These are phyloP conservation scores for Paracorniculantispora psalliotae DNA, from an alignment of 2,329 filamentous ascomycete species.

Conservation along the genomic window DNA sequence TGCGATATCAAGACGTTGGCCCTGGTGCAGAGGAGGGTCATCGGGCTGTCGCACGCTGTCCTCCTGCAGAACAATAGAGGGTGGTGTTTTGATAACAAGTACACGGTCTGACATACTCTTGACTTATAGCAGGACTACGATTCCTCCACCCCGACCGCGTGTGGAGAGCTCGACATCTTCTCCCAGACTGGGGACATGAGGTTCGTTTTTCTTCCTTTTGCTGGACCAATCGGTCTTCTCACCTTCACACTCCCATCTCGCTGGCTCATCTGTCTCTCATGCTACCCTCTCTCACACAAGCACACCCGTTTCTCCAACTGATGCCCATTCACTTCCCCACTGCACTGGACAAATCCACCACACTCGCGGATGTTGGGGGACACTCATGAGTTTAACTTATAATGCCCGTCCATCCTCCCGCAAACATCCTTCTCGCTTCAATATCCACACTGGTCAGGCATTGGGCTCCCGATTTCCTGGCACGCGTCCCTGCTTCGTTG, in stretches of 20 bases:
- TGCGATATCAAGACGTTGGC: not conserved
- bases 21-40: not conserved
- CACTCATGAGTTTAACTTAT: constrained; percentile 1
- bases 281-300: not conserved
- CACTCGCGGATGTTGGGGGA: not conserved
- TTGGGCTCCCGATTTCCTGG: not conserved
- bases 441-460: not conserved
- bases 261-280: not conserved
- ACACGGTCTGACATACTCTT: constrained; percentile 8
- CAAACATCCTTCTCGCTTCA: not conserved
- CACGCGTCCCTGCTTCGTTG: not conserved
- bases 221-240: constrained; percentile 13
- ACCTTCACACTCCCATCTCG: constrained; percentile 1
- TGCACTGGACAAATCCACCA: not conserved
- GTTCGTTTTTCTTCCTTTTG: constrained; percentile 36
- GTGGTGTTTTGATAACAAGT: not conserved
- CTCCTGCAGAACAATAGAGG: constrained; percentile 4
- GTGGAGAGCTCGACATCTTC: constrained; percentile 45
- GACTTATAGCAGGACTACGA: constrained; percentile 47
- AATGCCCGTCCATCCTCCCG: not conserved
- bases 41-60: constrained; percentile 7
- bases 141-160: constrained; percentile 42
- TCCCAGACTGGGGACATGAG: constrained; percentile 48
- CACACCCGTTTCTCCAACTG: not conserved
- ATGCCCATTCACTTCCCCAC: not conserved